These are phyloP conservation scores for Fomitopsis serialis DNA, from an alignment of 768 basidiomycete genomes.

Conservation along the genomic window DNA sequence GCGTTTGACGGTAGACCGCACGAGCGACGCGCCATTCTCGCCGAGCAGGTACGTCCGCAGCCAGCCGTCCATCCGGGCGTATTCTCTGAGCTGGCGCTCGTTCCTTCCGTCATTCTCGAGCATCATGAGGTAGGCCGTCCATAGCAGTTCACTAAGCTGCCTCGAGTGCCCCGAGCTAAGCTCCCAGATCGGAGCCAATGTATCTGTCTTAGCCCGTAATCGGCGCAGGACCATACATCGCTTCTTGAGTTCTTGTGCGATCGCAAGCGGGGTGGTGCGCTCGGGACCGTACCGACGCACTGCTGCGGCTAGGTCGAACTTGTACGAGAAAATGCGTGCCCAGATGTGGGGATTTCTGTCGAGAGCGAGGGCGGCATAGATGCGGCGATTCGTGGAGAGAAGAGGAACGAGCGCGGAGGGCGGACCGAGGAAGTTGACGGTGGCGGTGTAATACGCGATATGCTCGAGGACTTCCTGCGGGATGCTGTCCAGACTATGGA, in stretches of 20 bases:
- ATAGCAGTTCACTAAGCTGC: conserved; percentile 16
- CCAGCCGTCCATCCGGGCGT: conserved; percentile 60
- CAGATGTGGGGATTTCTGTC: conserved; percentile 63
- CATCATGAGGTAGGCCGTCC: conserved; percentile 61
- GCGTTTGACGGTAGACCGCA: conserved; percentile 32
- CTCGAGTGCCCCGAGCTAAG: conserved; percentile 6
- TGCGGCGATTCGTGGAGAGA: conserved; percentile 41
- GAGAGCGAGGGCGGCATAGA: conserved; percentile 46
- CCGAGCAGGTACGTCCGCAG: conserved; percentile 64
- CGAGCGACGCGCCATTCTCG: conserved; percentile 48
- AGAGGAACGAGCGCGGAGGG: conserved; percentile 55
- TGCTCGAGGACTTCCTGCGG: conserved; percentile 79
- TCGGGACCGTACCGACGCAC: conserved; percentile 43
- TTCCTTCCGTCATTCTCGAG: conserved; percentile 79
- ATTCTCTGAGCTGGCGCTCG: conserved; percentile 62
- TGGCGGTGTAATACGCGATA: conserved; percentile 63
- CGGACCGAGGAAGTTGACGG: conserved; percentile 49
- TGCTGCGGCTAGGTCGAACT: conserved; percentile 59
- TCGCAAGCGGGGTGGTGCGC: conserved; percentile 32
- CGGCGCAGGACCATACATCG: conserved; percentile 54
- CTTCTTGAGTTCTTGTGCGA: conserved; percentile 61
- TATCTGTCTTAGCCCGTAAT: conserved; percentile 38
- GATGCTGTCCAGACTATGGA: conserved; percentile 27
- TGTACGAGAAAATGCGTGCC: conserved; percentile 57
- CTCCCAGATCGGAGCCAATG: conserved; percentile 12